Evolutionary conservation across 2,329 filamentous ascomycete species (phyloP).

Genomic region (Botrytis paeoniae): DNA sequence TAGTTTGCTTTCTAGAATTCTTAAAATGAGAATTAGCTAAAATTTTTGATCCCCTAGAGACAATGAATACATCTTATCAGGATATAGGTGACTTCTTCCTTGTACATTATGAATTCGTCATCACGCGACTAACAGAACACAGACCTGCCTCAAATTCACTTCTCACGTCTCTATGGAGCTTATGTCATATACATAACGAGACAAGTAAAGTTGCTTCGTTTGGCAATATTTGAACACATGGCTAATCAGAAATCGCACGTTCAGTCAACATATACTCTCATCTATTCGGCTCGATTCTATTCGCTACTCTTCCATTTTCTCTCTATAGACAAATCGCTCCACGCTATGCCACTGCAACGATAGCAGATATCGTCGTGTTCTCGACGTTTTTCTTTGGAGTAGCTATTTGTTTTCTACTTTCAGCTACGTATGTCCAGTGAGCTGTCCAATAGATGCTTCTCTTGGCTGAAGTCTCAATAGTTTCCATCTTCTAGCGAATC

Average conservation of each 20-base stretch:
- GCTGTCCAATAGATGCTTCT: too few relatives aligned
- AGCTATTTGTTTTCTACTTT: slow-evolving; percentile 41
- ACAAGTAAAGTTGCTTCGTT: not conserved
- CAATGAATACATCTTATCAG: slow-evolving; percentile 22
- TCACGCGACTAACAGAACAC: not conserved
- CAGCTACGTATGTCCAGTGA: slow-evolving; percentile 29
- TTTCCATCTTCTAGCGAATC: slow-evolving; percentile 41
- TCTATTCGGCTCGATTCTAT: slow-evolving; percentile 43
- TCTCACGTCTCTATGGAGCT: slow-evolving; percentile 12
- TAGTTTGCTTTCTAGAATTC: not conserved
- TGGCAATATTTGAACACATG: not conserved
- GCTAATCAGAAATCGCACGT: slow-evolving; percentile 36
- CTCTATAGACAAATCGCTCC: slow-evolving; percentile 34
- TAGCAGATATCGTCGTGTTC: slow-evolving; percentile 41
- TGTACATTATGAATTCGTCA: not conserved
- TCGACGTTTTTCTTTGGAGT: slow-evolving; percentile 42
- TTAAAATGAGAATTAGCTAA: not conserved
- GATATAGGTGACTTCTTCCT: slow-evolving; percentile 17
- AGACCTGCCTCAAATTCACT: slow-evolving; percentile 21
- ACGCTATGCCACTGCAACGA: slow-evolving; percentile 38
- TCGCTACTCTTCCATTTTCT: slow-evolving; percentile 34
- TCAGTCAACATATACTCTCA: slow-evolving; percentile 45
- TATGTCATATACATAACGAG: slow-evolving; percentile 22
- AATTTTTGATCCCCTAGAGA: slow-evolving; percentile 2
- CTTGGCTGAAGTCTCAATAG: not conserved